Base-by-base conservation (phyloP, 768 basidiomycete genomes). In the Tylopilus cervinicoccineus region DNA sequence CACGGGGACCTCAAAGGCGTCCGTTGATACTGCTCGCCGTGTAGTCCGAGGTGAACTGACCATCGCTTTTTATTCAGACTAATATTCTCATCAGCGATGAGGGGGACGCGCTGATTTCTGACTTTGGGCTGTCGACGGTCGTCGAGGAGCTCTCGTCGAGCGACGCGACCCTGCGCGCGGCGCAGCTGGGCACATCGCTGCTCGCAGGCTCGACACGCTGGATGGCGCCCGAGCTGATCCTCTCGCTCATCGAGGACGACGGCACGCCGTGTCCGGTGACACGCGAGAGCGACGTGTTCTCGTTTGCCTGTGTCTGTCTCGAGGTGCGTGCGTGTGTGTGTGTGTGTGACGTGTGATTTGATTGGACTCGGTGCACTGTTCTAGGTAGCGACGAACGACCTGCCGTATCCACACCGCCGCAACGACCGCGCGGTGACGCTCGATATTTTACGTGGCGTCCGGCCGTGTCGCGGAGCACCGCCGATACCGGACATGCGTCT, bases 1-100 rank as follows among this genome's bases (percentile, higher is more conserved):
- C 81, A 83, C 54, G 80, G 81, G 5, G 81, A 83, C 51, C 64
- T 83, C 47, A 82, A 82, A 66, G 79, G 81, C 50, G 80, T 81
- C 56, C 31, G 72, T 68, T 27, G n/a, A n/a, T n/a, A n/a, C n/a
- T n/a, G n/a, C 5, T 13, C n/a, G 17, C 13, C 12, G 3, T n/a
- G 36, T 8, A 23, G 17, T 36, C 4, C 1, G 1, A 8, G 10
- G 4, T 6, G 3, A 13, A 12, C 34, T 49, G 22, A 54, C 13
- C 4, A n/a, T 9, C 7, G 3, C 23, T 2, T 22, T 10, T 14
- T 7, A 13, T 12, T 3, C 47, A 82, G 80, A 74, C 75, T 8
- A 83, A 83, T 50, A 79, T 83, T 43, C 69, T 84, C 24, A 70
- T 83, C 29, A 73, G 77, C 48, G 73, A 75, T 40, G 65, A 71